Evolutionary conservation across 352 stramenopile genomes (phyloP).

Genomic region (Pythium scleroteichum): DNA sequence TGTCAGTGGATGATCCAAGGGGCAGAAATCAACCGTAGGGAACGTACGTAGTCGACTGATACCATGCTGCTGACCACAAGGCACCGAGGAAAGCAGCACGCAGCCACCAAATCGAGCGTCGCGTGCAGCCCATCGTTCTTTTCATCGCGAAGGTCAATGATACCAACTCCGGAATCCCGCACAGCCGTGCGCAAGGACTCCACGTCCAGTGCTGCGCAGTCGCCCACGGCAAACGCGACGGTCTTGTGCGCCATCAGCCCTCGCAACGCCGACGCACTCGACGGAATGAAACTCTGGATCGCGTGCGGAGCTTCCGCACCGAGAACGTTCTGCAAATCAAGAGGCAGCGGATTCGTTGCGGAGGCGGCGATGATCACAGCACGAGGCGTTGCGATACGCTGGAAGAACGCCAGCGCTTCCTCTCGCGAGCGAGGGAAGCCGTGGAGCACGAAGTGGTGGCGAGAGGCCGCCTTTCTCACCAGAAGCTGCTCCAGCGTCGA

Average conservation of each 20-base stretch:
- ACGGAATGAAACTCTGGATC: slow-evolving; percentile 17
- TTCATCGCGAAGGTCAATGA: slow-evolving; percentile 20
- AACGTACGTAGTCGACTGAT: slow-evolving; percentile 33
- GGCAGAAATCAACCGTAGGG: background rate
- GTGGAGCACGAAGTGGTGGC: slow-evolving; percentile 14
- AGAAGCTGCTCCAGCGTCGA: slow-evolving; percentile 4
- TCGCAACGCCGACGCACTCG: background rate
- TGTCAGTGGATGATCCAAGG: background rate
- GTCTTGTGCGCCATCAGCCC: slow-evolving; percentile 7
- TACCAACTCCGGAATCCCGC: background rate
- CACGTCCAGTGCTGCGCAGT: slow-evolving; percentile 4
- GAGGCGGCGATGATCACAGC: slow-evolving; percentile 11
- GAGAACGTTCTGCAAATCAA: background rate
- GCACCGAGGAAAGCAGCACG: slow-evolving; percentile 20
- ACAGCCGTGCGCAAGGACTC: background rate
- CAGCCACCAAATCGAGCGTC: slow-evolving; percentile 5
- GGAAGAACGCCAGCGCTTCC: slow-evolving; percentile 9
- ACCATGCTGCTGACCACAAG: slow-evolving; percentile 36
- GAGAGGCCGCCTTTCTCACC: background rate
- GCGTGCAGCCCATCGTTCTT: background rate
- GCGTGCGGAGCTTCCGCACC: slow-evolving; percentile 7
- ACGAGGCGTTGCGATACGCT: slow-evolving; percentile 1
- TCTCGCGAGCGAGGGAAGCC: slow-evolving; percentile 16
- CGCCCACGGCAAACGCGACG: slow-evolving; percentile 15
- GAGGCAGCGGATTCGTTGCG: background rate